Base-by-base conservation (phyloP, 1,284 basidiomycete species). In the Flammula alnicola region DNA sequence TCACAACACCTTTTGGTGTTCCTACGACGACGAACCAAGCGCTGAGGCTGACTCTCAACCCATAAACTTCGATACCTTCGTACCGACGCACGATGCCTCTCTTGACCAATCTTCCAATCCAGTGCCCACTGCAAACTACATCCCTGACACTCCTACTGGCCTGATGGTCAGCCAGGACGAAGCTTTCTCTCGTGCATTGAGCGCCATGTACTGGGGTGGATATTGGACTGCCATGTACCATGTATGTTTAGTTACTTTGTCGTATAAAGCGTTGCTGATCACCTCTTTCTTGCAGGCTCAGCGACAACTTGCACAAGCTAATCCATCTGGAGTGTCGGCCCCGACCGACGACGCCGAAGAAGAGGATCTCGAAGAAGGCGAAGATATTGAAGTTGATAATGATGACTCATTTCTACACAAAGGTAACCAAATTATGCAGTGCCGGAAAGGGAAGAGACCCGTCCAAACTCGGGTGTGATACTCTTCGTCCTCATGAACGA, bases 151-250 rank as follows among this genome's bases (percentile, higher is more conserved):
- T 6, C 57, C 64, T 12, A 63, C 68, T 31, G 72, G 65, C 7
- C 56, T 65, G 10, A 71, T 71, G 60, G 77, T 82, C 23, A 78
- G 74, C 51, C 80, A 78, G 56, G 87, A 91, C 55, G 86, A 91
- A 59, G 87, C 87, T 1, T 91, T 91, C 64, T 72, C 76, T 29
- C 81, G 83, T 46, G 88, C 88, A 2, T 58, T 89, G 60, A 77
- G 76, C 17, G 86, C 88, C 12, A 90, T 86, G 81, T 91, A 91
- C 63, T 91, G 89, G 88, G 75, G 77, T 26, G 88, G 88, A 12
- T 91, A 91, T 64, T 91, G 88, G 88, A 89, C 87, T 2, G 88
- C 88, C 2, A 76, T 89, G 41, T 91, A 91, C 63, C 84, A 91
- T 65, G 87, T 86, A 61, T 42, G 79, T 66, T 10, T 27, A 6